Evolutionary conservation across 176 grass and related monocot species (phyloP), one percentile per base, ranked within the genome.

Genomic region (Oryza meyeriana): DNA sequence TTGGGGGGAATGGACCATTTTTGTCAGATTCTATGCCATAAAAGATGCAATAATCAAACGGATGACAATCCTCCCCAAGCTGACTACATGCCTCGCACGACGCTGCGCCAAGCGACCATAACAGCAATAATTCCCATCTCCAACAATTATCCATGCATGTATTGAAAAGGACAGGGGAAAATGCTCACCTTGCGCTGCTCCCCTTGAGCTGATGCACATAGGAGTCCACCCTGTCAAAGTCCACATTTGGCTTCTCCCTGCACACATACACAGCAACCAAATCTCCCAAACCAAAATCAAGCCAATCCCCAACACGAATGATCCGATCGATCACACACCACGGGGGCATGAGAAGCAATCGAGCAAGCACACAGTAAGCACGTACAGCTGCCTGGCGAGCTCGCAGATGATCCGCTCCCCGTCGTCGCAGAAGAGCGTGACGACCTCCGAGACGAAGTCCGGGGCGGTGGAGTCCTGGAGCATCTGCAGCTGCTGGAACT

Each of bases 151-250:
- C 76, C 10, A 71, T 71, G 74, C 52, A 77, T 2, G n/a, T 64
- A 55, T 28, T 24, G 5, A 38, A 63, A 25, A 84, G 48, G 39
- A 30, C 6, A 74, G 35, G 16, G 20, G 27, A 39, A 20, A 36
- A 38, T 34, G 48, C 26, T 79, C 73, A 97, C 92, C 88, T 89
- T 42, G 80, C 73, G 63, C 92, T 97, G 59, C 83, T 90, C 16
- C 89, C 94, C 48, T 88, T 92, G 24, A 94, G 87, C 34, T 92
- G 89, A 77, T 94, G 87, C 82, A 92, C 87, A 41, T 84, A 84
- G 12, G 82, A 83, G 30, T 88, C 84, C 66, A 97, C 72, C 79
- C 55, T 90, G 78, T 35, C 41, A 58, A 87, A 94, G 74, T 97
- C 87, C 87, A 92, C 89, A 12, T 1, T 29, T 20, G 91, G 29